Percentiles rank a stretch among this genome's conserved stretches.
These are phyloP conservation scores for Priceomyces castillae DNA, from an alignment of 805 yeast genomes.

Conservation along the genomic window DNA sequence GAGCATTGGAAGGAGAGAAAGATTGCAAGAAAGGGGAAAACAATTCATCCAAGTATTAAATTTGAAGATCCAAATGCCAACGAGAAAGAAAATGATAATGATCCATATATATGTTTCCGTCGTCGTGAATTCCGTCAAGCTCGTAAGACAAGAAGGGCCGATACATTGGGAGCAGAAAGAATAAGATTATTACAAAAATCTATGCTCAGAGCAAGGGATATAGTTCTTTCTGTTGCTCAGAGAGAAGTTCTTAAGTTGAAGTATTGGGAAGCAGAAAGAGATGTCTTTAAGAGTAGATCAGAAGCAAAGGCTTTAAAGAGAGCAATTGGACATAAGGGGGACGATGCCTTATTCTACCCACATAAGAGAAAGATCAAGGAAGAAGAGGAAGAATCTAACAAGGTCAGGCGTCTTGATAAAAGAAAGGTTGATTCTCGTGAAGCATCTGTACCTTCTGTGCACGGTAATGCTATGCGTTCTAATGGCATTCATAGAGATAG, in stretches of 20 bases:
- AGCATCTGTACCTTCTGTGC: slow-evolving; percentile 8
- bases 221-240: slow-evolving; percentile 67
- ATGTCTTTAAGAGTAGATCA: slow-evolving; percentile 70
- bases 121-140: slow-evolving; percentile 94
- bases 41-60: slow-evolving; percentile 70
- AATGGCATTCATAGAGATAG: slow-evolving; percentile 15
- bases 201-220: slow-evolving; percentile 67
- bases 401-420: slow-evolving; percentile 22
- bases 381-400: slow-evolving; percentile 29
- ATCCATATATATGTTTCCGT: slow-evolving; percentile 94
- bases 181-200: slow-evolving; percentile 72
- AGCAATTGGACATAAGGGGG: slow-evolving; percentile 71
- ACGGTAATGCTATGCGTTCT: slow-evolving; percentile 11
- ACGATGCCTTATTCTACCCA: slow-evolving; percentile 77
- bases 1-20: slow-evolving; percentile 80
- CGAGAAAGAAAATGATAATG: slow-evolving; percentile 82
- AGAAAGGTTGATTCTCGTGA: slow-evolving; percentile 19
- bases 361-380: slow-evolving; percentile 61
- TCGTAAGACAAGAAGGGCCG: slow-evolving; percentile 93
- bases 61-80: slow-evolving; percentile 75
- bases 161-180: slow-evolving; percentile 83
- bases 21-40: slow-evolving; percentile 62
- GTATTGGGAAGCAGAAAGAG: slow-evolving; percentile 57
- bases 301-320: slow-evolving; percentile 74
- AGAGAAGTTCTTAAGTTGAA: slow-evolving; percentile 69